Evolutionary conservation across 257 asterid species (phyloP).

Genomic region (Cruciata laevipes): DNA sequence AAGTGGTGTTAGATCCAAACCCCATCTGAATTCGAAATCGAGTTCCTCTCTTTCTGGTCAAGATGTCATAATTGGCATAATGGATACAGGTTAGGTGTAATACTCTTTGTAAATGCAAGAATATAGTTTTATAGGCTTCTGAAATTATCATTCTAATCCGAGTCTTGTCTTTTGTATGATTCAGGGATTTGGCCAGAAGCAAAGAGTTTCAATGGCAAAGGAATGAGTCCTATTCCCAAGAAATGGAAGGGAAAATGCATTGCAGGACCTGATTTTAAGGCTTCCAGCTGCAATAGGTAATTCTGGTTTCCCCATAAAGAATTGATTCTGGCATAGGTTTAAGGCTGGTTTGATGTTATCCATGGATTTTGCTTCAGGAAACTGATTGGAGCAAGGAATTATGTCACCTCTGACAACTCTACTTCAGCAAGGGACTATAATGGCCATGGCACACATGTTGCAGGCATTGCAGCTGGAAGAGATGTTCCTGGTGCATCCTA

Average conservation of each 20-base stretch:
- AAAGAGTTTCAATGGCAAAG: slow-evolving; percentile 57
- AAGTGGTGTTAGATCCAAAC: slow-evolving; percentile 28
- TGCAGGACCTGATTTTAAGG: slow-evolving; percentile 45
- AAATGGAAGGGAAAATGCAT: slow-evolving; percentile 80
- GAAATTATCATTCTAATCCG: neutral
- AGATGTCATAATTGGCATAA: slow-evolving; percentile 66
- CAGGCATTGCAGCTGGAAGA: slow-evolving; percentile 78
- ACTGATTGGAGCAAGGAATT: slow-evolving; percentile 79
- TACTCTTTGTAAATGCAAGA: neutral
- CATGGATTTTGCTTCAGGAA: slow-evolving; percentile 32
- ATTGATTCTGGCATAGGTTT: neutral
- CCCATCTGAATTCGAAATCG: slow-evolving; percentile 11
- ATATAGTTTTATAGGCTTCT: neutral
- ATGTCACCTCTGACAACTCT: slow-evolving; percentile 15
- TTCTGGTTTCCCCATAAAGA: neutral
- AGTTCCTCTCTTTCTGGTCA: slow-evolving; percentile 29
- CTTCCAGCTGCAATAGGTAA: slow-evolving; percentile 67
- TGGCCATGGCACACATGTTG: slow-evolving; percentile 90
- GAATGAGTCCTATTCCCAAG: slow-evolving; percentile 56
- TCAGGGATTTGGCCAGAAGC: slow-evolving; percentile 97
- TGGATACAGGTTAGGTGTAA: slow-evolving; percentile 55
- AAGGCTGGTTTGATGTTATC: neutral
- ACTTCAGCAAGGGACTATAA: slow-evolving; percentile 41
- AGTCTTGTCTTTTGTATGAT: neutral
- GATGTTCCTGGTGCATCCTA: slow-evolving; percentile 58